phyloP scores from a whole-genome alignment of 116 monocot species.

The Posidonia oceanica region DNA sequence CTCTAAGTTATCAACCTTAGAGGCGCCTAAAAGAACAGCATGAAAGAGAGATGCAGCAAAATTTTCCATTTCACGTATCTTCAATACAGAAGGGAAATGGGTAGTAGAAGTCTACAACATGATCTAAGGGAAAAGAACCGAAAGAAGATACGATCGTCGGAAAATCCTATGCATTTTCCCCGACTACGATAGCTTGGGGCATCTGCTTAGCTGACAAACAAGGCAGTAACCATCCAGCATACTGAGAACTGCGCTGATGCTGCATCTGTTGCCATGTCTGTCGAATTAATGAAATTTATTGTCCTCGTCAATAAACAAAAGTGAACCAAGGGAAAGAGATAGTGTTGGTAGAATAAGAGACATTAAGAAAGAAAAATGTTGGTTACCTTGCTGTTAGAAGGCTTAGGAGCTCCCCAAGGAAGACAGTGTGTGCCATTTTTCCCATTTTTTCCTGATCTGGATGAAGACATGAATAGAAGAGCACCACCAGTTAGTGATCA shows the following conservation, averaged over 20 bases:
- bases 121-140: neutral
- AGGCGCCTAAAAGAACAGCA: too few species aligned
- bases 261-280: constrained; percentile 7
- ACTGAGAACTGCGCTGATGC: neutral
- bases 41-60: too few species aligned
- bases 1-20: too few species aligned
- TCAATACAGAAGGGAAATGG: too few species aligned
- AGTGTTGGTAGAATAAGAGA: neutral
- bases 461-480: neutral
- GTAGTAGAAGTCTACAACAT: neutral
- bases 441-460: neutral
- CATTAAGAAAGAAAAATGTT: neutral
- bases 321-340: neutral
- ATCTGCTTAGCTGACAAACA: constrained; percentile 3
- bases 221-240: constrained; percentile 1
- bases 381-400: constrained; percentile 8
- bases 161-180: neutral
- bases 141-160: neutral
- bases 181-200: neutral
- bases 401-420: constrained; percentile 8
- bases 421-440: neutral
- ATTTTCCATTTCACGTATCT: too few species aligned
- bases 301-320: neutral
- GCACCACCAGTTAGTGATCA: too few species aligned
- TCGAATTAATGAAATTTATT: neutral